A percentile compares a stretch with the other conserved stretches of the same genome.
Evolutionary conservation across 257 asterid species (phyloP).

Genomic region (Mentha longifolia): DNA sequence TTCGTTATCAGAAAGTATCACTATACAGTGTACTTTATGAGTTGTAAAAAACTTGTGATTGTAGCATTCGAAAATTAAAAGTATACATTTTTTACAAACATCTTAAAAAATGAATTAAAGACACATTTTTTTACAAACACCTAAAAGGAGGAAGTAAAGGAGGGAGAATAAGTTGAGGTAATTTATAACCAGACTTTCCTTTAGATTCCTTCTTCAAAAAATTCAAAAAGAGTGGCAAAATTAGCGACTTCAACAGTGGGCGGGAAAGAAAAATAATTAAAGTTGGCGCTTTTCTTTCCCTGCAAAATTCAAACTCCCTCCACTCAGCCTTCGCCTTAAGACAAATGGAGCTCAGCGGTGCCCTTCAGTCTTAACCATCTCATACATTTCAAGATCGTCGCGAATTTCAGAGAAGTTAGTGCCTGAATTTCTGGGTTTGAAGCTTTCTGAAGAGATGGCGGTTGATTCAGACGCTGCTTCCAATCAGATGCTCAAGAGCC

Average conservation of each 20-base stretch:
- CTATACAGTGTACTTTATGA: too few species aligned
- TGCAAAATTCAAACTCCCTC: constrained; percentile 32
- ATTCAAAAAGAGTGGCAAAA: too few species aligned
- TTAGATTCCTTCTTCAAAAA: too few species aligned
- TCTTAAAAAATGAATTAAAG: too few species aligned
- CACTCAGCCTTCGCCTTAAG: neutral
- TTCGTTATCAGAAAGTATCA: too few species aligned
- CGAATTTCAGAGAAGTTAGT: neutral
- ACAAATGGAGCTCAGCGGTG: neutral
- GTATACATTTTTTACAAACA: too few species aligned
- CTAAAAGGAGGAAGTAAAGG: too few species aligned
- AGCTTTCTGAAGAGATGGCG: constrained; percentile 43
- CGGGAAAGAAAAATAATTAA: constrained; percentile 30
- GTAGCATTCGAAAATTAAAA: too few species aligned
- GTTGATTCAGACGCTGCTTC: constrained; percentile 47
- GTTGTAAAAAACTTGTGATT: too few species aligned
- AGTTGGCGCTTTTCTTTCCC: constrained; percentile 28
- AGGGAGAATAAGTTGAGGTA: too few species aligned
- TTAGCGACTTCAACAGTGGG: neutral
- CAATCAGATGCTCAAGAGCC: constrained; percentile 32
- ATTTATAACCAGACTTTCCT: too few species aligned
- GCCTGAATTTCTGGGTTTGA: constrained; percentile 3
- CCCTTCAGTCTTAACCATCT: neutral
- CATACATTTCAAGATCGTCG: neutral
- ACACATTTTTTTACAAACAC: too few species aligned